Evolutionary conservation across 441 rosid species (phyloP), one percentile per base, ranked within the genome.

Genomic region (Macaranga tanarius): DNA sequence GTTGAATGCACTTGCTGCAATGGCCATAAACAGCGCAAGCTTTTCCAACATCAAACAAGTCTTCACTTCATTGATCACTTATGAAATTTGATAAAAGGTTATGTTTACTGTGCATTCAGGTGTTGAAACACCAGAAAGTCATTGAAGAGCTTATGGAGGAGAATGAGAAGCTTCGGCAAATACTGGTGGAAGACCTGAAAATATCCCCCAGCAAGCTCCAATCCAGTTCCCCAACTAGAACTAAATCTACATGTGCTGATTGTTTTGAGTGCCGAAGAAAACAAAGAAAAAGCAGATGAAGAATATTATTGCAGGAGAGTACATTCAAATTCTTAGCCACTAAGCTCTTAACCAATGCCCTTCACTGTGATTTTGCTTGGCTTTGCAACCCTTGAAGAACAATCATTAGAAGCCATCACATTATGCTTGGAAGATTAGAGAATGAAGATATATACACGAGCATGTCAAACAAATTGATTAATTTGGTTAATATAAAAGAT

Each of bases 241-340:
- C 63, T 68, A 76, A 66, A 73, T 55, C 86, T 69, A 79, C 89
- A 10, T 89, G 97, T 78, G 71, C 76, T 10, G 88, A 92, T 76
- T 95, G 97, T 81, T 92, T 95, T 23, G 84, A 95, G 67, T 92
- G 97, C 83, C 86, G 96, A 78, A 88, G 99, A 83, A 95, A 89
- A 81, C 96, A 84, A 73, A 87, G 97, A 80, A 89, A 73, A 84
- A 63, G 72, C 65, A 79, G 81, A 70, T 67, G 28, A 73, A 69
- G 20, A 22, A 45, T 19, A 56, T 57, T 54, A 34, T 75, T 51
- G 47, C 40, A 63, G 26, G 5, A 74, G 63, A 78, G 10, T 40
- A 38, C 75, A 45, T 50, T 66, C 61, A 76, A 58, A 25, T 57
- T 47, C 48, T 28, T 64, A 54, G 55, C 48, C 31, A 16, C 22